phyloP scores from a whole-genome alignment of 1,284 basidiomycete genomes.

The Mycosarcoma maydis region DNA sequence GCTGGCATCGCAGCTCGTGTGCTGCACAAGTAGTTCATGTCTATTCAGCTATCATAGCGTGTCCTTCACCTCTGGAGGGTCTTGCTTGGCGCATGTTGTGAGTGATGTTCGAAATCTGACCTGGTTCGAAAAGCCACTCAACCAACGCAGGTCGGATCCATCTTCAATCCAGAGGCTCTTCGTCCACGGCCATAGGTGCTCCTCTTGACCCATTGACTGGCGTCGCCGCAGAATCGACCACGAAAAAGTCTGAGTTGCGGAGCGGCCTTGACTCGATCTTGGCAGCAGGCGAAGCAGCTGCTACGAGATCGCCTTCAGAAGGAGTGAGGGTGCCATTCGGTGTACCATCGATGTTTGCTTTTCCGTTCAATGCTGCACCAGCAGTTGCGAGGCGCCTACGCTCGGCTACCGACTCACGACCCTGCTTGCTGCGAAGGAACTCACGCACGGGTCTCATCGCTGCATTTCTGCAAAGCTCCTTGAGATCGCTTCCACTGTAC shows the following conservation, averaged over 20 bases:
- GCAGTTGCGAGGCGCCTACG: slow-evolving; percentile 27
- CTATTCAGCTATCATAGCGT: too few species aligned
- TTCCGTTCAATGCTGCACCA: slow-evolving; percentile 15
- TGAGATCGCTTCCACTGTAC: slow-evolving; percentile 88
- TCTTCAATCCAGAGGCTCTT: slow-evolving; percentile 49
- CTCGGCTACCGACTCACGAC: slow-evolving; percentile 48
- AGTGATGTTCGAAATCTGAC: too few species aligned
- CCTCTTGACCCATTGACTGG: slow-evolving; percentile 36
- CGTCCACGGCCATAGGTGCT: slow-evolving; percentile 45
- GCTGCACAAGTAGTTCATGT: too few species aligned
- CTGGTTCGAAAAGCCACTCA: background rate
- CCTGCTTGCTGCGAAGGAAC: slow-evolving; percentile 59
- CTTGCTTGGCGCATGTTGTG: too few species aligned
- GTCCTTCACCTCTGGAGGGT: too few species aligned
- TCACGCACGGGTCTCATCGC: slow-evolving; percentile 67
- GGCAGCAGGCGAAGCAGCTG: slow-evolving; percentile 21
- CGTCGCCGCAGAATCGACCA: slow-evolving; percentile 51
- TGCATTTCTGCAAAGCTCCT: slow-evolving; percentile 87
- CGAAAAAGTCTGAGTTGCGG: slow-evolving; percentile 63
- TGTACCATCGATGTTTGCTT: slow-evolving; percentile 24
- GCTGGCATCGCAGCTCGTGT: too few species aligned
- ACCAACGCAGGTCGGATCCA: background rate
- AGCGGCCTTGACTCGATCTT: slow-evolving; percentile 56
- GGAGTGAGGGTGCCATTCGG: slow-evolving; percentile 34
- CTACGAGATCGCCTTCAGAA: slow-evolving; percentile 18